Conservation (phyloP, 2,329 filamentous ascomycete genomes). For the Paecilomyces variotii region DNA sequence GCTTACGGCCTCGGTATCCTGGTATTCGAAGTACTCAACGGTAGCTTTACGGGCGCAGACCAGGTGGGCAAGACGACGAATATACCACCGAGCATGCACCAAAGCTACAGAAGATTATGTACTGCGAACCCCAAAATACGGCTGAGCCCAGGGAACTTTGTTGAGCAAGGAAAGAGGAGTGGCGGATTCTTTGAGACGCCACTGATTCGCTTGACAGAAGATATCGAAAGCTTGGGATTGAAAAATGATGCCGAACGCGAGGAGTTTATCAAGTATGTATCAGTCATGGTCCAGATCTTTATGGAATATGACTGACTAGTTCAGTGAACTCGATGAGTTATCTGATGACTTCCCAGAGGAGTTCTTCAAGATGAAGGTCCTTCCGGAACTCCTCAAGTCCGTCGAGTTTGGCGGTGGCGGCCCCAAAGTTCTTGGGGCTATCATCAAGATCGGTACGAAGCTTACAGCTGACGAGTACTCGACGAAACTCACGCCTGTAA, state of each 20-base stretch:
- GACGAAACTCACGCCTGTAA: conserved; percentile 69
- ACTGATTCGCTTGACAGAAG: conserved; percentile 84
- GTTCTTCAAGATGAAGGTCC: conserved; percentile 94
- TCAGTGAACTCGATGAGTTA: conserved; percentile 68
- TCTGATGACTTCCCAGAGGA: conserved; percentile 95
- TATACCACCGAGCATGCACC: conserved; percentile 80
- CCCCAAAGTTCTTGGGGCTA: conserved; percentile 77
- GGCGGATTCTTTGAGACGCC: conserved; percentile 90
- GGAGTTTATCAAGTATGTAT: conserved; percentile 62
- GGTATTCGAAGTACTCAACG: conserved; percentile 88
- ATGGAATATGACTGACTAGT: background rate
- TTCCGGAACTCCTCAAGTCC: conserved; percentile 93
- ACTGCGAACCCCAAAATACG: conserved; percentile 85
- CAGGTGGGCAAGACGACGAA: conserved; percentile 79
- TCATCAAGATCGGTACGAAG: conserved; percentile 85
- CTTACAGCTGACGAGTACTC: conserved; percentile 87
- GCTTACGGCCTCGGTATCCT: conserved; percentile 79
- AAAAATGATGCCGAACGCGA: conserved; percentile 81
- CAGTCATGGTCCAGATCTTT: background rate
- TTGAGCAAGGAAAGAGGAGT: conserved; percentile 76
- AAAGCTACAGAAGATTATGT: conserved; percentile 80
- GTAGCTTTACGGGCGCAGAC: conserved; percentile 65
- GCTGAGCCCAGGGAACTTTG: conserved; percentile 73
- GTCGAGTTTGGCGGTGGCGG: conserved; percentile 98
- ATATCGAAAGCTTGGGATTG: conserved; percentile 84